Base-by-base conservation (phyloP, 1,284 basidiomycete genomes). In the Schizophyllum commune region DNA sequence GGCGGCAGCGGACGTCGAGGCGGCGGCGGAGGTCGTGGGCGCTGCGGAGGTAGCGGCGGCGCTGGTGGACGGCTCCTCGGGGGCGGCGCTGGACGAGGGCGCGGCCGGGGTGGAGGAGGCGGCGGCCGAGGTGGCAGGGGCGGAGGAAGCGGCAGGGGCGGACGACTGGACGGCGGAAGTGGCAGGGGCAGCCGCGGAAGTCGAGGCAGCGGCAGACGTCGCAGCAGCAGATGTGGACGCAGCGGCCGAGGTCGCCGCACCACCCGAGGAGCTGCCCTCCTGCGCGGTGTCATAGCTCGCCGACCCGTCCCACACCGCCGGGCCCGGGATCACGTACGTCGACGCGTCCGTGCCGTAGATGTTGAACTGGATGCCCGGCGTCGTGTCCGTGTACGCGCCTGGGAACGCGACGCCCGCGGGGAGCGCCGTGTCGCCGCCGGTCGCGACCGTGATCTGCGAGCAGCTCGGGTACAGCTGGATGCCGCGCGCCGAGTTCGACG, bases 381-480 rank as follows among this genome's bases (percentile, higher is more conserved):
- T 85, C 55, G 63, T 75, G 67, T 84, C 83, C 17, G 66, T 75
- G 73, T 90, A 90, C 3, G 81, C 83, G 9, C 87, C 88, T 0
- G 88, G 88, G 62, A 90, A 75, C 11, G 67, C 71, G 17, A 87
- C 86, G 34, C 83, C 78, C 61, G 83, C 79, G 64, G 69, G 68
- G 4, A 66, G 65, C 1, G 66, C 68, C 0, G 85, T 79, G 0
- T 63, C 68, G 34, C 80, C 83, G 15, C 78, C 79, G 21, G 71
- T 77, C 32, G 86, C 86, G 52, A 91, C 74, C 21, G 66, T 75
- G 62, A 91, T 67, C 68, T 90, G 89, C 3, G 80, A 71, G 69
- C 88, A 91, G n/a, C 79, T 82, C 0, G 84, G 83, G 69, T 90
- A 91, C 75, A 88, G 89, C 72, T 90, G 88, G 17, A 85, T 88